Evolutionary conservation across 129 eudicot genomes (phyloP), one percentile per base, ranked within the genome.

Genomic region (Chrysanthemum seticuspe): DNA sequence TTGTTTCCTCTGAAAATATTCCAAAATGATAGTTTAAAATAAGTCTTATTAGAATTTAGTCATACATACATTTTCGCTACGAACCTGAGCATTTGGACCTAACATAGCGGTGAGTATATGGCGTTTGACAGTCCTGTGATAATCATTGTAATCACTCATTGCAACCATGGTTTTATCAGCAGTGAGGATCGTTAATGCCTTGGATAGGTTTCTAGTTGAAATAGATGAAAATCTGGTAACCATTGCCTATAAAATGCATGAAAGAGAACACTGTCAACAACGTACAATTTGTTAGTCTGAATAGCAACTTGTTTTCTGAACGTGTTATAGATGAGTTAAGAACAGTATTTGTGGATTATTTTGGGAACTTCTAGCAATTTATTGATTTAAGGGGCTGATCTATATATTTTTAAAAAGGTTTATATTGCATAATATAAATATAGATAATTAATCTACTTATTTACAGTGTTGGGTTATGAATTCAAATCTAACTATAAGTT

Each of bases 11-110:
- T 95, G 87, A 67, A 25, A 69, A 6, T 56, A 71, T 23, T 10
- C 2, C 48, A 5, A 13, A 61, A 0, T 21, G 62, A 13, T 55
- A 47, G 21, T 78, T 62, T 0, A 13, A 44, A 21, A 65, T 23
- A 2, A 65, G 14, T 44, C 10, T 27, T 11, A 25, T 57, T 13
- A 66, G 9, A 13, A 19, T 6, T 31, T 13, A 13, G 21, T 53
- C n/a, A 9, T 5, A 51, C 5, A 57, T 25, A 34, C 5, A 19
- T 34, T 7, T 56, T 18, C 15, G 44, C 36, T 11, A 76, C 76
- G 19, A 60, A 93, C 97, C 97, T 89, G 97, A 45, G 99, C 97
- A 74, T 81, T 83, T 71, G 99, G 83, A 60, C 97, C 99, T 68
- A 95, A 78, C 48, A 88, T 63, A 59, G 82, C 78, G 0, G 89